Conservation (phyloP, 192 early-diverging fungal species). For the Coemansia umbellata region DNA sequence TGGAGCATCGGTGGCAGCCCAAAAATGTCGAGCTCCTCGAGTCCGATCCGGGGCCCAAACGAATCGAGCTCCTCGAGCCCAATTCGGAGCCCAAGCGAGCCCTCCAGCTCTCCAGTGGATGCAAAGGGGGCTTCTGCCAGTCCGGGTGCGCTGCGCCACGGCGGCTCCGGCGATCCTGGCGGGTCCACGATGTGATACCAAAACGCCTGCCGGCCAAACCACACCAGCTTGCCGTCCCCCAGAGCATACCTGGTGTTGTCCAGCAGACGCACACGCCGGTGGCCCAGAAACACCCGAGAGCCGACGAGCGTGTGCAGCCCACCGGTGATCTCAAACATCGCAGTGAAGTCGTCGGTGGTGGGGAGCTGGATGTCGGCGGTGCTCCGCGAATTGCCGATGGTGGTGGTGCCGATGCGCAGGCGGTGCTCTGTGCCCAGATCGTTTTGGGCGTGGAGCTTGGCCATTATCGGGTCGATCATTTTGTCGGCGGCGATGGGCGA, state of each 20-base stretch:
- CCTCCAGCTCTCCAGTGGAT: too few relatives aligned
- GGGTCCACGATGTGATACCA: conserved; percentile 31
- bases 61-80: too few relatives aligned
- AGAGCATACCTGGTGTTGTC: conserved; percentile 16
- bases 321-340: conserved; percentile 17
- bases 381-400: too few relatives aligned
- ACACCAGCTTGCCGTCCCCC: conserved; percentile 34
- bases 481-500: not conserved
- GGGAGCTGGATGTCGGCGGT: too few relatives aligned
- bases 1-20: conserved; percentile 4
- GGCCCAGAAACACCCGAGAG: conserved; percentile 20
- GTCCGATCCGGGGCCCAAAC: too few relatives aligned
- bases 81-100: too few relatives aligned
- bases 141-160: conserved; percentile 19
- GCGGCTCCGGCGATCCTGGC: conserved; percentile 30
- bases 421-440: too few relatives aligned
- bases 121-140: too few relatives aligned
- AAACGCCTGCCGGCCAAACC: conserved; percentile 16
- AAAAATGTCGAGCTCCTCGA: not conserved
- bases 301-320: conserved; percentile 11
- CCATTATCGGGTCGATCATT: too few relatives aligned
- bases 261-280: conserved; percentile 6
- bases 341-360: too few relatives aligned
- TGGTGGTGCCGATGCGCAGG: too few relatives aligned
- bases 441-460: too few relatives aligned